Evolutionary conservation across 495 filamentous ascomycete species (phyloP), one percentile per base, ranked within the genome.

Genomic region (Penicillium ucsense): DNA sequence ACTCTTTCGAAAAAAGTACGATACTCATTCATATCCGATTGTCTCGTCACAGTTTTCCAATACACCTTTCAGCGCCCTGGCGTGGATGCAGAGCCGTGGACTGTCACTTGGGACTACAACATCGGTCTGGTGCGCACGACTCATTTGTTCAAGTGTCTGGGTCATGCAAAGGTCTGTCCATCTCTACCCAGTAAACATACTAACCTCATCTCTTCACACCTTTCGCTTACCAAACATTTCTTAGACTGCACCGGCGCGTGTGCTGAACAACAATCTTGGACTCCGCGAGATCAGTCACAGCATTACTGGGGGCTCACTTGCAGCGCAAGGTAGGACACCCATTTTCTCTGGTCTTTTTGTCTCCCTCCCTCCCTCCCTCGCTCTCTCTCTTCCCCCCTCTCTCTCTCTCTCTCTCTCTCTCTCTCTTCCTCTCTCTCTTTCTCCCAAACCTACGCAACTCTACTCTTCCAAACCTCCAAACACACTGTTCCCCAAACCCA

Each of bases 61-160:
- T 98, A 97, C 65, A 81, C 75, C n/a, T 98, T 95, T 69, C 78
- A 79, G 55, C 61, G 83, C 27, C 83, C 84, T 5, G 80, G 71
- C 8, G 77, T 88, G 35, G 78, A 82, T n/a, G 1, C 6, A 5
- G 76, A 73, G 51, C 63, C 72, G 41, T 89, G 88, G 71, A 78
- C 73, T 5, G 80, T 98, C 28, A 88, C 94, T 81, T 98, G 92
- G 92, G 92, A 98, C 63, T 95, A 95, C 64, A 89, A 89, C 50
- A 82, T 90, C 47, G 92, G 92, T n/a, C 83, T 95, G 29, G 91
- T 96, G 43, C 82, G 90, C 48, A 90, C 91, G 58, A 96, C 92
- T 5, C 86, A 88, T 37, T 86, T 98, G 59, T 97, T 98, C 77
- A 94, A 94, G 59, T 88, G 86, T 56, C 82, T 79, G 49, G 80